A percentile compares a stretch with the other conserved stretches of the same genome.
Conservation (phyloP, 495 filamentous ascomycete species). For the Hyaloscypha bicolor region DNA sequence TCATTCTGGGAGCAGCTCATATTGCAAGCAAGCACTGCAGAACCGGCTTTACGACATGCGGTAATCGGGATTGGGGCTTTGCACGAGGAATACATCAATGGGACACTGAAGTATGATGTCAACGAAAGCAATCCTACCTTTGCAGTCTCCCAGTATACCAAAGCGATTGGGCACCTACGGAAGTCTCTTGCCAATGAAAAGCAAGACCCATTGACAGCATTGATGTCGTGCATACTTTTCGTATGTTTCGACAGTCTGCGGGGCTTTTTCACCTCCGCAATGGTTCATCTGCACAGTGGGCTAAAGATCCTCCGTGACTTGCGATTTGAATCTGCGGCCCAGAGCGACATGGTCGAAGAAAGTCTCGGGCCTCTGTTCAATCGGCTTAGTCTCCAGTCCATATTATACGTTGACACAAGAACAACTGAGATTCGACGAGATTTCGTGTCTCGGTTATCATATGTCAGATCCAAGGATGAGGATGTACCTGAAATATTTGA, state of each 20-base stretch:
- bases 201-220: conserved; percentile 18
- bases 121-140: conserved; percentile 7
- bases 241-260: conserved; percentile 28
- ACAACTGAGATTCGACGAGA: not conserved
- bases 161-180: conserved; percentile 24
- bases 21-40: conserved; percentile 18
- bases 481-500: conserved; percentile 22
- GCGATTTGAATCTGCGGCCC: not conserved
- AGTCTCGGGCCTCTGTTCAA: conserved; percentile 22
- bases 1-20: conserved; percentile 24
- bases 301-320: conserved; percentile 28
- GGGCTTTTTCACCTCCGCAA: conserved; percentile 27
- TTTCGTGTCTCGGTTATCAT: conserved; percentile 12
- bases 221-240: conserved; percentile 31
- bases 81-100: conserved; percentile 22
- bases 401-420: conserved; percentile 30
- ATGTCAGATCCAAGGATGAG: conserved; percentile 1
- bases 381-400: conserved; percentile 24
- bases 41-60: conserved; percentile 21
- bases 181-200: conserved; percentile 14
- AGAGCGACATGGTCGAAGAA: conserved; percentile 13
- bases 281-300: conserved; percentile 31
- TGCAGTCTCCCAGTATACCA: conserved; percentile 28
- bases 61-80: conserved; percentile 24
- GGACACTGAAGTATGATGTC: not conserved